These are phyloP conservation scores for Saccharomycodes ludwigii DNA, from an alignment of 805 yeast species.

Conservation along the genomic window DNA sequence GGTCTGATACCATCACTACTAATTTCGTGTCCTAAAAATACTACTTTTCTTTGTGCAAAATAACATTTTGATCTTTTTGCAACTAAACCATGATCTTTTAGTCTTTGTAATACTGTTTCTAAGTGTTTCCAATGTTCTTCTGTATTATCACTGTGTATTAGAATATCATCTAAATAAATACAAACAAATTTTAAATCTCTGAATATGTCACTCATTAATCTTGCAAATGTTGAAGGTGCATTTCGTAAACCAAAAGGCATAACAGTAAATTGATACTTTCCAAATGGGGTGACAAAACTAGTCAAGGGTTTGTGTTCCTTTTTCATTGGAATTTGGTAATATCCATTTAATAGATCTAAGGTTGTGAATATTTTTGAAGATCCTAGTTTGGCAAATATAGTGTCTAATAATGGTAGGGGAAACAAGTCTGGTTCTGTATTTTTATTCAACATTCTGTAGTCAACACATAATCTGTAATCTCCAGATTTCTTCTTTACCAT, in stretches of 20 bases:
- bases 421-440: constrained; percentile 7
- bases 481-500: constrained; percentile 10
- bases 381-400: constrained; percentile 3
- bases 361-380: constrained; percentile 5
- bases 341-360: constrained; percentile 8
- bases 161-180: constrained; percentile 11
- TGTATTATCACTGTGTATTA: constrained; percentile 4
- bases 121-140: constrained; percentile 11
- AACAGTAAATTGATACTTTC: constrained; percentile 9
- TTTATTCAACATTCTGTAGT: constrained; percentile 7
- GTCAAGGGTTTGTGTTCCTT: constrained; percentile 5
- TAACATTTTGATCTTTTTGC: constrained; percentile 10
- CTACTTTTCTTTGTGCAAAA: constrained; percentile 6
- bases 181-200: constrained; percentile 7
- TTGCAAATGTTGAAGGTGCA: constrained; percentile 11
- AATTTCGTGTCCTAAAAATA: constrained; percentile 8
- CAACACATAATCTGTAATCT: constrained; percentile 7
- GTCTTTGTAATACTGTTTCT: constrained; percentile 6
- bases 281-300: constrained; percentile 8
- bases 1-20: constrained; percentile 7
- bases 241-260: constrained; percentile 13
- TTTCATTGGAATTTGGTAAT: constrained; percentile 9
- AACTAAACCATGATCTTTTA: constrained; percentile 6
- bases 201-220: constrained; percentile 12
- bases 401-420: constrained; percentile 7